Evolutionary conservation across 2,329 filamentous ascomycete genomes (phyloP), one percentile per base, ranked within the genome.

Genomic region (Bretziella fagacearum): DNA sequence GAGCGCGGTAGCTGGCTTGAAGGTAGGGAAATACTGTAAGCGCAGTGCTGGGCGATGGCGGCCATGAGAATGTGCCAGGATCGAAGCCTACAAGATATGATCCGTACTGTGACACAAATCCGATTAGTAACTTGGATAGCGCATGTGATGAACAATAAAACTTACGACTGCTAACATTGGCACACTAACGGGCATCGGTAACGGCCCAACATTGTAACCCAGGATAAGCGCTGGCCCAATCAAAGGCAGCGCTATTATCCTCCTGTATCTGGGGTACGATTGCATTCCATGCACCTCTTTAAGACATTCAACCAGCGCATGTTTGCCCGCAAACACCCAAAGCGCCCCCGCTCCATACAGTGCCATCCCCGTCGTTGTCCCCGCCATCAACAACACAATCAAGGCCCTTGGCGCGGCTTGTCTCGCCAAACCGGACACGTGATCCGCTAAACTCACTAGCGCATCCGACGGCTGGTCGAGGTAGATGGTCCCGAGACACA

Each of bases 401-500:
- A 91, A 74, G 3, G 87, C 60, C 18, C 81, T 67, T 8, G 84
- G 66, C 27, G 72, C 69, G 40, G 64, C 58, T 60, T 70, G 53
- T 63, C 74, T 58, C 67, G 77, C 60, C 64, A 58, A 58, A 30
- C 66, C 64, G 55, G 80, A 71, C 7, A 83, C 53, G 13, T 65
- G 60, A 44, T 81, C 74, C 51, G 79, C 72, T 0, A 79, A 56
- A 46, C 80, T 73, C 23, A 96, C 76, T 18, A 91, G 62, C 18
- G 74, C 66, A 57, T 87, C 86, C 56, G 71, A 74, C 11, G 83
- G 82, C 42, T 87, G 78, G 44, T 80, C 73, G 23, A 96, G 68
- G 45, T 73, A 66, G 56, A 96, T 93, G 54, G 77, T 72, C 2
- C 77, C 73, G 60, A 93, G 91, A 71, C 91, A 98, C 52, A 93